Percentiles rank a stretch among this genome's conserved stretches.
These are phyloP conservation scores for Venturia carpophila DNA, from an alignment of 2,329 filamentous ascomycete species.

Conservation along the genomic window DNA sequence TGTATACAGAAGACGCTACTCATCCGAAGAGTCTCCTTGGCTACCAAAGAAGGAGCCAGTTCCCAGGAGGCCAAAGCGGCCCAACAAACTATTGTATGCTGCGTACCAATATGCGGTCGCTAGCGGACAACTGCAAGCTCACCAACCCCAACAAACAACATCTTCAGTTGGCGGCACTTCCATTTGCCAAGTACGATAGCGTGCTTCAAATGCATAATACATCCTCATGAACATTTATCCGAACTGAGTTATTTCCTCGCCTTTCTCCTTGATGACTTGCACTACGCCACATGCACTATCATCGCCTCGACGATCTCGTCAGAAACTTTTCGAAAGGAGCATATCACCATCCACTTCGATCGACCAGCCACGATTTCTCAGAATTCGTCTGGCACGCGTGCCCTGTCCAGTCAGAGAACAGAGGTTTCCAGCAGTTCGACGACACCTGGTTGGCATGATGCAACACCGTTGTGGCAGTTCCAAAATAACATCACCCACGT, in stretches of 20 bases:
- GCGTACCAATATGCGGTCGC: background rate
- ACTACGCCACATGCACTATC: background rate
- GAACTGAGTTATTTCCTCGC: background rate
- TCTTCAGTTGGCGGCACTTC: background rate
- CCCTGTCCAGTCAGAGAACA: background rate
- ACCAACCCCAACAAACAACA: background rate
- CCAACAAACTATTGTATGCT: background rate
- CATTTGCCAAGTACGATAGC: background rate
- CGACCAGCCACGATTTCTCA: background rate
- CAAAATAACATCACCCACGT: background rate
- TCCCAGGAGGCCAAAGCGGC: background rate
- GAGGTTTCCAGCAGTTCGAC: background rate
- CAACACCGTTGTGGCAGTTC: slow-evolving; percentile 6
- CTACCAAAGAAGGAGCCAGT: too few relatives aligned
- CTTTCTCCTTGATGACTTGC: background rate
- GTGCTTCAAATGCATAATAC: background rate
- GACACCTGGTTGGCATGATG: slow-evolving; percentile 4
- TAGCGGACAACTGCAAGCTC: background rate
- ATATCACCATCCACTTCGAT: background rate
- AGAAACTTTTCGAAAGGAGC: background rate
- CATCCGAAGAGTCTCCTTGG: too few relatives aligned
- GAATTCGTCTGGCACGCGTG: background rate
- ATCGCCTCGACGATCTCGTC: background rate
- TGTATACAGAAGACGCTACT: background rate
- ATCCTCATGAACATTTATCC: background rate